Evolutionary conservation across 169 alveolate species (phyloP).

Genomic region (Plasmodium coatneyi): DNA sequence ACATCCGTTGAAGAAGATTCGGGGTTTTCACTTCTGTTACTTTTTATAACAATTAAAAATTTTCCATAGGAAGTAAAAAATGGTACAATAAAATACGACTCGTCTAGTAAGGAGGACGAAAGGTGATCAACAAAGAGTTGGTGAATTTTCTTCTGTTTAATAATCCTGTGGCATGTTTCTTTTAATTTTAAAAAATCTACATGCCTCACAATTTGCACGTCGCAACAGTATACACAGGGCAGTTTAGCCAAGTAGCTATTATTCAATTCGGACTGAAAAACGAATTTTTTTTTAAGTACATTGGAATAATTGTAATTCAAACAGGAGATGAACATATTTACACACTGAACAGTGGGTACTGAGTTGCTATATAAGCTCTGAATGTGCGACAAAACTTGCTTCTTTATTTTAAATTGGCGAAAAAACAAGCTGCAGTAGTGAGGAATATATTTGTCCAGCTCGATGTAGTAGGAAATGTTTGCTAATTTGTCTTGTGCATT

Average conservation of each 20-base stretch:
- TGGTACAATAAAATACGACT: slow-evolving; percentile 60
- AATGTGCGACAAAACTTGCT: slow-evolving; percentile 11
- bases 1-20: background rate
- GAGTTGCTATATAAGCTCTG: slow-evolving; percentile 27
- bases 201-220: slow-evolving; percentile 52
- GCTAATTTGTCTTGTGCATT: slow-evolving; percentile 10
- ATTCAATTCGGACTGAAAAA: slow-evolving; percentile 30
- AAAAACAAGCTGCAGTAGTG: slow-evolving; percentile 34
- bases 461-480: slow-evolving; percentile 48
- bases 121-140: slow-evolving; percentile 41
- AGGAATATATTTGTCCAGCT: slow-evolving; percentile 35
- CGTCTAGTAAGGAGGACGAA: slow-evolving; percentile 39
- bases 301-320: slow-evolving; percentile 42
- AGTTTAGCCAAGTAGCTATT: slow-evolving; percentile 23
- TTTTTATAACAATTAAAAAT: slow-evolving; percentile 65
- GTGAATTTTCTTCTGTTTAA: slow-evolving; percentile 43
- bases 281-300: slow-evolving; percentile 47
- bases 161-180: slow-evolving; percentile 63
- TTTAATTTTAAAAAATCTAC: slow-evolving; percentile 61
- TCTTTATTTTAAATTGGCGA: slow-evolving; percentile 43
- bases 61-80: slow-evolving; percentile 74
- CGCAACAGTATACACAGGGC: slow-evolving; percentile 62
- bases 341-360: slow-evolving; percentile 23
- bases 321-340: slow-evolving; percentile 58
- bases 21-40: background rate